Conservation (phyloP, 2,329 filamentous ascomycete species). For the Colletotrichum sp. region DNA sequence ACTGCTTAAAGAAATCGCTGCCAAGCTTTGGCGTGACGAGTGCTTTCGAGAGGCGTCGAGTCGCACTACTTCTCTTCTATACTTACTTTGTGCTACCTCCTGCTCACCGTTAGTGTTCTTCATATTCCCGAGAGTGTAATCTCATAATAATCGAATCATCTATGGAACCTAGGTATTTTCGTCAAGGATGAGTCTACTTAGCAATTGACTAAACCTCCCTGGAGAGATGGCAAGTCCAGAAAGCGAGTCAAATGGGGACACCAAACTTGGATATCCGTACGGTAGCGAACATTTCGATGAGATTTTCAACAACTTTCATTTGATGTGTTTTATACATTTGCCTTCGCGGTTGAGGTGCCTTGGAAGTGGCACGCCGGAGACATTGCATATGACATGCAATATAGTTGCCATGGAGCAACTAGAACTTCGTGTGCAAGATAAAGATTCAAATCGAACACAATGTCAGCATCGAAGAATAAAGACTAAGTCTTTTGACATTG, state of each 20-base stretch:
- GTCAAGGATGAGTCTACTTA: neutral
- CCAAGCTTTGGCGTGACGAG: neutral
- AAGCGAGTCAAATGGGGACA: neutral
- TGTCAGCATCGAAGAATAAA: neutral
- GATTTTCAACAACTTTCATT: accelerated
- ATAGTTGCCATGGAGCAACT: neutral
- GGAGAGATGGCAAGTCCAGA: accelerated
- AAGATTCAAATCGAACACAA: neutral
- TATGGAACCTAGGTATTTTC: neutral
- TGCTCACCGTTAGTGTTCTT: neutral
- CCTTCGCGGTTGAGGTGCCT: neutral
- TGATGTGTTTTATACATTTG: neutral
- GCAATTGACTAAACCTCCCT: neutral
- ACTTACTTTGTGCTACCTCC: neutral
- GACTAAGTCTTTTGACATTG: neutral
- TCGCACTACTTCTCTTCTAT: neutral
- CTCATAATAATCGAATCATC: neutral
- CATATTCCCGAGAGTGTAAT: neutral
- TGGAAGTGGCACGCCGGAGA: neutral
- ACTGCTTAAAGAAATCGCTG: neutral
- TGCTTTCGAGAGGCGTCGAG: neutral
- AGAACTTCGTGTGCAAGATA: neutral
- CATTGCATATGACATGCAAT: neutral
- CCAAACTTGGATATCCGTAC: neutral
- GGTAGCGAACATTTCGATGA: accelerated